Percentiles rank a stretch among this genome's conserved stretches.
Conservation (phyloP, 768 basidiomycete genomes). For the Tulasnella calospora region DNA sequence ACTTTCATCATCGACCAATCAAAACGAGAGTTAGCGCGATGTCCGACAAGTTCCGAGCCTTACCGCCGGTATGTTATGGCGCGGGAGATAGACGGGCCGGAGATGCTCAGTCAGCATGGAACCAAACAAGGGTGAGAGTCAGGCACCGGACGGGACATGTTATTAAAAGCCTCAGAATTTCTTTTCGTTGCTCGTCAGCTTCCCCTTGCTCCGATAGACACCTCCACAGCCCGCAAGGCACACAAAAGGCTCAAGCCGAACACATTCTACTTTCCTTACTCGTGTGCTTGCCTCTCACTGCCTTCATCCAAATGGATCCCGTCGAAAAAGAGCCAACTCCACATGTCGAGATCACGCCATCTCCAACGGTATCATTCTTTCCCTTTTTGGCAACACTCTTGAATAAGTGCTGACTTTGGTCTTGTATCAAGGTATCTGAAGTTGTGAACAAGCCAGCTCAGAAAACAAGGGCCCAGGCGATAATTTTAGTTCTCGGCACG, state of each 20-base stretch:
- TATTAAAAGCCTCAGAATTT: not conserved
- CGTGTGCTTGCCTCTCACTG: not conserved
- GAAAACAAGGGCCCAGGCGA: not conserved
- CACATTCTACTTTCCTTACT: not conserved
- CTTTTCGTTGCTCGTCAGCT: not conserved
- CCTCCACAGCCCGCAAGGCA: not conserved
- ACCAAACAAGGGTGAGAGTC: not conserved
- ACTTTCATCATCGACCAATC: not conserved
- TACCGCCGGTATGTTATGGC: not conserved
- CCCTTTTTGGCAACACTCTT: not conserved
- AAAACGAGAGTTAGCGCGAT: not conserved
- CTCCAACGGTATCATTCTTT: not conserved
- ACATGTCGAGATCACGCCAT: not conserved
- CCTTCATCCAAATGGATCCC: not conserved
- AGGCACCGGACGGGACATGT: not conserved
- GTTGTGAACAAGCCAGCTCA: not conserved
- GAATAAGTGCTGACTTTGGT: not conserved
- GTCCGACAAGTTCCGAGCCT: not conserved
- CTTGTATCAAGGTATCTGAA: not conserved
- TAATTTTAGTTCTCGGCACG: constrained; percentile 1
- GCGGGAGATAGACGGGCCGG: not conserved
- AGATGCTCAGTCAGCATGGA: not conserved
- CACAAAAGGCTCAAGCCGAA: not conserved
- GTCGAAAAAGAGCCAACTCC: not conserved
- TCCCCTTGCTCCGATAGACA: not conserved